These are phyloP conservation scores for Lophium mytilinum DNA, from an alignment of 495 filamentous ascomycete genomes.

Conservation along the genomic window DNA sequence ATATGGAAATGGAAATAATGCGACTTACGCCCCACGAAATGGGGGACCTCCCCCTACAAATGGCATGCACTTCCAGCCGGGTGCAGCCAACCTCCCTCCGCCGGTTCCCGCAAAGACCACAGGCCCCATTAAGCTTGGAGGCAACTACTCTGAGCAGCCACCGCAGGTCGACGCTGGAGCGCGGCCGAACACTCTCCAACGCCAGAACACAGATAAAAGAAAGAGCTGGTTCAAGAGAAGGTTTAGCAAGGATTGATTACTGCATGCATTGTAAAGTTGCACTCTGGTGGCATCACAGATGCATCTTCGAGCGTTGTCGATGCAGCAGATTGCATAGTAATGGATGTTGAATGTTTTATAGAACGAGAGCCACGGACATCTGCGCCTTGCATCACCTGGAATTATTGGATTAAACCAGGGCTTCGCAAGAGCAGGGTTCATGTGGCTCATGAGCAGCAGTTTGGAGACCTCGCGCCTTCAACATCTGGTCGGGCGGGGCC, in stretches of 20 bases:
- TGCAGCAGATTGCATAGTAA: too few species aligned
- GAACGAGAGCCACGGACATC: too few species aligned
- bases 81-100: conserved; percentile 1
- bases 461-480: not conserved
- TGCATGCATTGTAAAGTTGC: too few species aligned
- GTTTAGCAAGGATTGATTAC: conserved; percentile 57
- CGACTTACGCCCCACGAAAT: conserved; percentile 1
- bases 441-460: not conserved
- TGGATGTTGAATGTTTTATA: too few species aligned
- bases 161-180: not conserved
- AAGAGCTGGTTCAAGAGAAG: conserved; percentile 82
- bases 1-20: conserved; percentile 27
- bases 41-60: not conserved
- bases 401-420: not conserved
- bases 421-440: not conserved
- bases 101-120: conserved; percentile 15
- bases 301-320: too few species aligned
- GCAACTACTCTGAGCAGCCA: not conserved
- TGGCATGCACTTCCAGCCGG: conserved; percentile 4
- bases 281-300: too few species aligned
- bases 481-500: not conserved
- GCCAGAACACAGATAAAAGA: conserved; percentile 49
- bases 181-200: conserved; percentile 11
- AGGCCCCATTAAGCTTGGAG: conserved; percentile 5
- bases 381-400: too few species aligned